phyloP scores from a whole-genome alignment of 2,329 filamentous ascomycete genomes.

The Ciborinia camelliae region DNA sequence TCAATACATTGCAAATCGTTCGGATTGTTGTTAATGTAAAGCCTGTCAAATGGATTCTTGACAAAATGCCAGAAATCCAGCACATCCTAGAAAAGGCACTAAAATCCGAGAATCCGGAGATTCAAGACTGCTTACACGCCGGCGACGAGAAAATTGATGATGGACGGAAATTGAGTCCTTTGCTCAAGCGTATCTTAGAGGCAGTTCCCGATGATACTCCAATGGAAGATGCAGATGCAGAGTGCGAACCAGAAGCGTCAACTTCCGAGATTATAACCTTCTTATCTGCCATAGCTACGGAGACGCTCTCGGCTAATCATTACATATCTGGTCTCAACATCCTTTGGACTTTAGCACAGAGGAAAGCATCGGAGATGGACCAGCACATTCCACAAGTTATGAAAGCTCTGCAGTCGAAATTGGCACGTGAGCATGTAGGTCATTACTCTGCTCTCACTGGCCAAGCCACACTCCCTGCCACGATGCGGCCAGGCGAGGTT shows the following conservation, averaged over 20 bases:
- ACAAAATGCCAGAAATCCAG: slow-evolving; percentile 72
- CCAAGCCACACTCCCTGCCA: slow-evolving; percentile 42
- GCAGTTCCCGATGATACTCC: slow-evolving; percentile 77
- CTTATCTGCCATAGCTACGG: slow-evolving; percentile 80
- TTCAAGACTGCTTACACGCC: slow-evolving; percentile 87
- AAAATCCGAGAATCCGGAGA: slow-evolving; percentile 82
- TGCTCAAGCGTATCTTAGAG: slow-evolving; percentile 78
- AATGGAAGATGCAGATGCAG: slow-evolving; percentile 75
- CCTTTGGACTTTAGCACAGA: slow-evolving; percentile 84
- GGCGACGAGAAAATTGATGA: slow-evolving; percentile 68
- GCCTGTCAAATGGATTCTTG: slow-evolving; percentile 83
- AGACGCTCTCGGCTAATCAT: slow-evolving; percentile 76
- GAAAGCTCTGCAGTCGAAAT: slow-evolving; percentile 87
- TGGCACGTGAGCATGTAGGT: slow-evolving; percentile 89
- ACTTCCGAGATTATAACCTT: slow-evolving; percentile 85
- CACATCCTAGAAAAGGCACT: slow-evolving; percentile 87
- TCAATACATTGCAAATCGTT: slow-evolving; percentile 91
- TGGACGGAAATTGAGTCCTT: slow-evolving; percentile 67
- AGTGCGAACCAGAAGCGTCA: slow-evolving; percentile 76
- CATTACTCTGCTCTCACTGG: slow-evolving; percentile 61
- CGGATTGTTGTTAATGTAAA: slow-evolving; percentile 87
- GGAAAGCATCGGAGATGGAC: slow-evolving; percentile 83
- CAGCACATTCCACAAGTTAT: slow-evolving; percentile 83
- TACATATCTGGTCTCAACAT: slow-evolving; percentile 89
- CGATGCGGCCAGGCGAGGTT: slow-evolving; percentile 45